Conservation (phyloP, 768 basidiomycete species). For the Amanita thiersii region DNA sequence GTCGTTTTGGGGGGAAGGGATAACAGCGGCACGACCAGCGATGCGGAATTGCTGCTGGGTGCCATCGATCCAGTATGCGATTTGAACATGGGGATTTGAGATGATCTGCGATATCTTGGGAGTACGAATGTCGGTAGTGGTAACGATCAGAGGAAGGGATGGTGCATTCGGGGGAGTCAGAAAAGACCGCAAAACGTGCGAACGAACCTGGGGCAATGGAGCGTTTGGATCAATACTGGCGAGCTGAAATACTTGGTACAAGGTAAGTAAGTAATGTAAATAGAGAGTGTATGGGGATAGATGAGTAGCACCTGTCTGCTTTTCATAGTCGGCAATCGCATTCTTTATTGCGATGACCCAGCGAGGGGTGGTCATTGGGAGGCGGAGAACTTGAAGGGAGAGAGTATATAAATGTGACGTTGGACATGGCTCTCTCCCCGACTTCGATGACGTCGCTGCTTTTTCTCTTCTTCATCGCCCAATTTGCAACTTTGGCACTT, state of each 20-base stretch:
- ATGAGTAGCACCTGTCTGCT: conserved; percentile 25
- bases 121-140: conserved; percentile 65
- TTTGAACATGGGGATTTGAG: conserved; percentile 41
- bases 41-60: conserved; percentile 71
- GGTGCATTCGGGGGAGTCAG: conserved; percentile 34
- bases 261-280: neutral
- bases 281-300: neutral
- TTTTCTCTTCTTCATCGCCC: conserved; percentile 8
- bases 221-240: conserved; percentile 41
- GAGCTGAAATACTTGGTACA: conserved; percentile 46
- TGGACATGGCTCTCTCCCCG: too few relatives aligned
- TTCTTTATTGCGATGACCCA: conserved; percentile 41
- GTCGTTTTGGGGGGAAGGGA: conserved; percentile 39
- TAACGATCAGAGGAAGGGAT: conserved; percentile 50
- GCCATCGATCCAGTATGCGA: conserved; percentile 68
- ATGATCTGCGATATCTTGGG: conserved; percentile 58
- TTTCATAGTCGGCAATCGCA: conserved; percentile 30
- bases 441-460: conserved; percentile 5
- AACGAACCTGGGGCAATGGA: conserved; percentile 51
- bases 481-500: conserved; percentile 11
- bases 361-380: conserved; percentile 20
- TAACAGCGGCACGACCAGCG: conserved; percentile 43
- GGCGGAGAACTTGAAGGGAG: neutral
- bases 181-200: conserved; percentile 54
- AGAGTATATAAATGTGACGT: neutral